These are phyloP conservation scores for Termitomyces sp. DNA, from an alignment of 768 basidiomycete genomes.

Conservation along the genomic window DNA sequence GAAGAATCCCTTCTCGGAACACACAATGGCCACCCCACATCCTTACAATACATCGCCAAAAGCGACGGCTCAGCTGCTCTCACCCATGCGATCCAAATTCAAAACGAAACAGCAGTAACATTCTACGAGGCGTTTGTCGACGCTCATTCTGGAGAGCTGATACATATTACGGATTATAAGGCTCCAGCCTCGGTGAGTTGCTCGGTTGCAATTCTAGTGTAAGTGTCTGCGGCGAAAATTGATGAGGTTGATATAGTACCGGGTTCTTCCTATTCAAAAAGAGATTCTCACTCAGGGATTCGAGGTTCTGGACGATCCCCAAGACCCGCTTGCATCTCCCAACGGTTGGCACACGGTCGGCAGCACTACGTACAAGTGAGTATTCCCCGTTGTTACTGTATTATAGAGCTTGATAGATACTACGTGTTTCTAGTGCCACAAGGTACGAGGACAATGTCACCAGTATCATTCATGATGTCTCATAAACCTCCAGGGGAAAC, in stretches of 20 bases:
- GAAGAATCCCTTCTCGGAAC: slow-evolving; percentile 34
- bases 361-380: slow-evolving; percentile 11
- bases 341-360: slow-evolving; percentile 34
- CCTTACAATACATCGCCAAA: slow-evolving; percentile 37
- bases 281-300: slow-evolving; percentile 44
- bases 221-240: background rate
- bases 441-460: no score
- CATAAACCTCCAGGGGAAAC: slow-evolving; percentile 27
- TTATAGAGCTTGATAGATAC: background rate
- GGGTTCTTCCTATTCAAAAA: slow-evolving; percentile 42
- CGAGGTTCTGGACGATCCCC: slow-evolving; percentile 40
- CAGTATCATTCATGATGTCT: background rate
- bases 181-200: slow-evolving; percentile 34
- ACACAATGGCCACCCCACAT: slow-evolving; percentile 34
- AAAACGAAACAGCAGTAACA: slow-evolving; percentile 29
- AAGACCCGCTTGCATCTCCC: slow-evolving; percentile 45
- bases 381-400: no score
- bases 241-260: slow-evolving; percentile 26
- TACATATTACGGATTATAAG: slow-evolving; percentile 51
- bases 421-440: background rate
- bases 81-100: slow-evolving; percentile 34
- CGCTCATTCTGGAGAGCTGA: slow-evolving; percentile 47
- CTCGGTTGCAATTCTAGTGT: no score
- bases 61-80: slow-evolving; percentile 35
- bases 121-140: slow-evolving; percentile 62